Base-by-base conservation (phyloP, 352 stramenopile species). In the Globisporangium paroecandrum region DNA sequence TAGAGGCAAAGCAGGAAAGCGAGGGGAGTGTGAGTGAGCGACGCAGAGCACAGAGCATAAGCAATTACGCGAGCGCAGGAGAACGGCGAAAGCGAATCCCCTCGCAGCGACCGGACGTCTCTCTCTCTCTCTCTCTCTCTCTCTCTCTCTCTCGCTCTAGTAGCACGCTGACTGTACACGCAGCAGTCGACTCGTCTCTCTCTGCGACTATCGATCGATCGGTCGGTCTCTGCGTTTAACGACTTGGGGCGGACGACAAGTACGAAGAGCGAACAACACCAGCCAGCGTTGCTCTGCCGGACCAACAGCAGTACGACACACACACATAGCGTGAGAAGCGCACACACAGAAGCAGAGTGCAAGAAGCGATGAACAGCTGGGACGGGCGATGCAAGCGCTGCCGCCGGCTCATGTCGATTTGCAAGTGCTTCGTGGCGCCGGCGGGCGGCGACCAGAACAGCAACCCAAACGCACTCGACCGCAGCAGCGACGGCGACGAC, bases 341-440 rank as follows among this genome's bases (percentile, higher is more conserved):
- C 43, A n/a, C 29, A 32, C 29, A 32, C 4, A 32, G 29, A 32
- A 32, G 29, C 29, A 32, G 29, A 32, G 6, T 18, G 43, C 18
- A 18, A 25, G 27, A 41, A 4, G 32, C 27, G 3, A 71, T 71
- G 66, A 66, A 41, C 43, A 65, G 29, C 32, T 72, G 67, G 67
- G 67, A 72, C 67, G 67, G 67, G 1, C 61, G 62, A 47, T 72
- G 67, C 57, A 51, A 47, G 25, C 41, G 66, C 18, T 72, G 67
- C 62, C 61, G 55, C 0, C 41, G 62, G 8, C 67, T 72, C 62
- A 72, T 72, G 67, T 72, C 67, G 54, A 61, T 49, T 29, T 72
- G 67, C 67, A 22, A 59, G 46, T 72, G 67, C 67, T 66, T 65
- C 25, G 27, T 64, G n/a, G 13, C 46, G 20, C 41, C 41, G 20